Evolutionary conservation across 306 rosid genomes (phyloP).

Genomic region (Malus sylvestris): DNA sequence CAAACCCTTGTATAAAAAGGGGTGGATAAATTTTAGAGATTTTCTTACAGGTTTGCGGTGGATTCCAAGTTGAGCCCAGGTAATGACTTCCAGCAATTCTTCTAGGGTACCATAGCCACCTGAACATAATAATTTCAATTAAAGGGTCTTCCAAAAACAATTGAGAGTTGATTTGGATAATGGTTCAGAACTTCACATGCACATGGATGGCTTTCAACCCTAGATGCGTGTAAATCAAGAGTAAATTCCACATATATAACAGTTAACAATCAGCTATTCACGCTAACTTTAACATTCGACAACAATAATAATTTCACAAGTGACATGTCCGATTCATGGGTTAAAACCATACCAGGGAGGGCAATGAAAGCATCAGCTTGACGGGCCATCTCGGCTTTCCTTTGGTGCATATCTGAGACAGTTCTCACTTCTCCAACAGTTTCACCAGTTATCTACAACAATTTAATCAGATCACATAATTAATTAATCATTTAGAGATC

Average conservation of each 20-base stretch:
- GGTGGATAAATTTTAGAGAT: not conserved
- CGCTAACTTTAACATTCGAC: not conserved
- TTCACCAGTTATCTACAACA: constrained; percentile 74
- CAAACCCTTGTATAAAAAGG: not conserved
- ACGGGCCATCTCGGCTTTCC: constrained; percentile 99
- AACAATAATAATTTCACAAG: not conserved
- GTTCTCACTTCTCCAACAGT: constrained; percentile 90
- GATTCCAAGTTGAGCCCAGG: constrained; percentile 99
- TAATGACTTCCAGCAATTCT: constrained; percentile 94
- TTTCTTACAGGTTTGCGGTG: constrained; percentile 86
- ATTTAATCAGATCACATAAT: not conserved
- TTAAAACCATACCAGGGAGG: constrained; percentile 62
- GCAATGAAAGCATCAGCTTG: constrained; percentile 98
- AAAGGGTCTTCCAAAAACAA: not conserved
- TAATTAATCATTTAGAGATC: not conserved
- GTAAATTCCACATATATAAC: not conserved
- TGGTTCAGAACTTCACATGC: not conserved
- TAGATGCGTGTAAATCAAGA: not conserved
- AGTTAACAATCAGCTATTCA: not conserved
- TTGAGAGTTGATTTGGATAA: not conserved
- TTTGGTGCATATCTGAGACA: constrained; percentile 94
- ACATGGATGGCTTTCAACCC: not conserved
- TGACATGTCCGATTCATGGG: not conserved
- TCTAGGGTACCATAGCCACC: constrained; percentile 99
- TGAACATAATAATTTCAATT: not conserved